phyloP scores from a whole-genome alignment of 2,329 filamentous ascomycete species.

The Exutisphaerella laricina region DNA sequence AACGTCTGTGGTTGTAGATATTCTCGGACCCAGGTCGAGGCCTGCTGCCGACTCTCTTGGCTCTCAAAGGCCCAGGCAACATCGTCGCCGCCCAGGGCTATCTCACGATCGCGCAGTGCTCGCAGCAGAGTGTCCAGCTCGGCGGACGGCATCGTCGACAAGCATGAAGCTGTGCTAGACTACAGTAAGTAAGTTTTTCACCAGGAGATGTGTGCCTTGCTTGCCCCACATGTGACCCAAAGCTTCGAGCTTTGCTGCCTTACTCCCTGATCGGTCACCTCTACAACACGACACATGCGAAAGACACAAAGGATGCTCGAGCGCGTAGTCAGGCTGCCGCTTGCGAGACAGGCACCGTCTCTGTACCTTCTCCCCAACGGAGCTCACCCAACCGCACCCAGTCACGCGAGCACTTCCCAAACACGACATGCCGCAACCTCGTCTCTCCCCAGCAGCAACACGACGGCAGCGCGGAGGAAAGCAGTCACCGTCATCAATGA shows the following conservation, averaged over 20 bases:
- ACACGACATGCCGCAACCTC: conserved; percentile 22
- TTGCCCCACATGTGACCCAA: no score
- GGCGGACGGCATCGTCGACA: conserved; percentile 14
- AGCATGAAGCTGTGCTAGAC: background rate
- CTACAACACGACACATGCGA: conserved; percentile 1
- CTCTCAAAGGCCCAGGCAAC: conserved; percentile 45
- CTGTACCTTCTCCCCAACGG: conserved; percentile 12
- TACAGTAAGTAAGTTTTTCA: no score
- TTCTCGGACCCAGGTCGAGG: conserved; percentile 43
- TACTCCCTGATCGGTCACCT: conserved; percentile 1
- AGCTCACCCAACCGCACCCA: conserved; percentile 4
- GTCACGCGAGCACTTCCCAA: conserved; percentile 4
- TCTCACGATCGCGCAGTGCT: conserved; percentile 41
- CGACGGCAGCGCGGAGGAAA: conserved; percentile 52
- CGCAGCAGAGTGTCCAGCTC: conserved; percentile 40
- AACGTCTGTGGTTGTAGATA: conserved; percentile 44
- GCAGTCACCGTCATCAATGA: conserved; percentile 81
- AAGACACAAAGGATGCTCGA: conserved; percentile 12
- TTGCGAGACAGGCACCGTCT: conserved; percentile 11
- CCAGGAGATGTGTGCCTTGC: no score
- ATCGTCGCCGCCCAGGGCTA: conserved; percentile 42
- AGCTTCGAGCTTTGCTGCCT: background rate
- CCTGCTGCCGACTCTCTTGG: conserved; percentile 36
- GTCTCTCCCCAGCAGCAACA: conserved; percentile 24
- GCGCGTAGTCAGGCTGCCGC: conserved; percentile 5